Percentiles rank a stretch among this genome's conserved stretches.
Conservation (phyloP, 352 stramenopile genomes). For the Globisporangium takayamanum region DNA sequence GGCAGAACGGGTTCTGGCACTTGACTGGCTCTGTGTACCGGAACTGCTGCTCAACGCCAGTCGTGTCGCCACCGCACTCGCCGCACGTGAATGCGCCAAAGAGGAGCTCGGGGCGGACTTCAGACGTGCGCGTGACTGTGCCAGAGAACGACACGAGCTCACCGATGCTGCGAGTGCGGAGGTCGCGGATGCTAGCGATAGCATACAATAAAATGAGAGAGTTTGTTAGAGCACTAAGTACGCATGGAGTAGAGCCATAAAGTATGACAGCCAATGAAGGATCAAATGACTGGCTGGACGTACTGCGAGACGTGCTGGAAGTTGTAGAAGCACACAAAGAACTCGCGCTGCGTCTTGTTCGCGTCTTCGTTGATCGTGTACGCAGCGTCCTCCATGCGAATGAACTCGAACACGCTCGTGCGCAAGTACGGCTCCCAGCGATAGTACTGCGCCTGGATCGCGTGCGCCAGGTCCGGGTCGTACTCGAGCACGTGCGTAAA, state of each 20-base stretch:
- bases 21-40: slow-evolving; percentile 95
- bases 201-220: not conserved
- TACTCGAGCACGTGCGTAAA: slow-evolving; percentile 82
- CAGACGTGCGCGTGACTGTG: slow-evolving; percentile 96
- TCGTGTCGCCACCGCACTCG: slow-evolving; percentile 91
- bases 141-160: slow-evolving; percentile 91
- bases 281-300: not conserved
- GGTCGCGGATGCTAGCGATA: slow-evolving; percentile 76
- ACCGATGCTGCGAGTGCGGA: slow-evolving; percentile 92
- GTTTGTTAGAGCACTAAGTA: not conserved
- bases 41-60: slow-evolving; percentile 96
- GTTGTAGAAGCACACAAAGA: slow-evolving; percentile 89
- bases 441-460: slow-evolving; percentile 82
- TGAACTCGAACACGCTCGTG: slow-evolving; percentile 73
- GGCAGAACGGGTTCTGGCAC: slow-evolving; percentile 95
- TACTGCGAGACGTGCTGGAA: slow-evolving; percentile 83
- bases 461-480: slow-evolving; percentile 73
- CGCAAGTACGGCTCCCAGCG: slow-evolving; percentile 78
- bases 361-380: slow-evolving; percentile 80
- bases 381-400: slow-evolving; percentile 60
- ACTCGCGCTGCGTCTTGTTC: slow-evolving; percentile 74
- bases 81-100: slow-evolving; percentile 93
- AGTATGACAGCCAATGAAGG: slow-evolving; percentile 12
- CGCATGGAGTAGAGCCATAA: slow-evolving; percentile 3
- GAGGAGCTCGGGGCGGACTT: slow-evolving; percentile 97